phyloP scores from a whole-genome alignment of 495 filamentous ascomycete species.

The Annulohypoxylon maeteangense region DNA sequence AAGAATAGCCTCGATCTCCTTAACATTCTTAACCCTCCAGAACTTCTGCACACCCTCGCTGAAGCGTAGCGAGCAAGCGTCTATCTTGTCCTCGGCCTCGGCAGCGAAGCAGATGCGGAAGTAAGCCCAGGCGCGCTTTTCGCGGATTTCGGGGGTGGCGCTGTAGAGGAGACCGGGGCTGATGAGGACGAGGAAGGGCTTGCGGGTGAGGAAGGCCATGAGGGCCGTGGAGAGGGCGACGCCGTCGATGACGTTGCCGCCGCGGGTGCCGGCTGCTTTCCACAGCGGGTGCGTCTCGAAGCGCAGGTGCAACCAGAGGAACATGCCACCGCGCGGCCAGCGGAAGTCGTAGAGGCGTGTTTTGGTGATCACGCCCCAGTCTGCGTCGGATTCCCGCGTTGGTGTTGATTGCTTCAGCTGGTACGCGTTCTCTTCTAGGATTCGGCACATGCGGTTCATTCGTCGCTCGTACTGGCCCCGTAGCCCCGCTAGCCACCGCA shows the following conservation, averaged over 20 bases:
- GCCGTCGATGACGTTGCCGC: slow-evolving; percentile 48
- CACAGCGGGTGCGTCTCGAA: slow-evolving; percentile 78
- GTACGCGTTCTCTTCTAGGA: slow-evolving; percentile 72
- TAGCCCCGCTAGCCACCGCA: slow-evolving; percentile 86
- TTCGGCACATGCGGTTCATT: slow-evolving; percentile 78
- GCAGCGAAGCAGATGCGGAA: slow-evolving; percentile 89
- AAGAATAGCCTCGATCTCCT: slow-evolving; percentile 67
- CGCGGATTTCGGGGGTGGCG: slow-evolving; percentile 65
- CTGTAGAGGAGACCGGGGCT: slow-evolving; percentile 77
- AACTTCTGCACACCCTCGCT: slow-evolving; percentile 75
- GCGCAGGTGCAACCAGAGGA: slow-evolving; percentile 79
- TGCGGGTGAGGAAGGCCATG: slow-evolving; percentile 76
- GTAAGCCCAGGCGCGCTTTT: slow-evolving; percentile 68
- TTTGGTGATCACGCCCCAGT: slow-evolving; percentile 77
- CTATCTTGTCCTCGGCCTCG: slow-evolving; percentile 74
- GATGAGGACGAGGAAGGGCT: slow-evolving; percentile 73
- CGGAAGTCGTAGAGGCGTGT: slow-evolving; percentile 75
- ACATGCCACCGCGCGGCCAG: slow-evolving; percentile 92
- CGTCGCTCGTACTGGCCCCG: slow-evolving; percentile 83
- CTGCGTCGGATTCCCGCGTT: slow-evolving; percentile 51
- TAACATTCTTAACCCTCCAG: slow-evolving; percentile 74
- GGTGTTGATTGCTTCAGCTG: slow-evolving; percentile 62
- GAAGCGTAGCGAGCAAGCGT: slow-evolving; percentile 67
- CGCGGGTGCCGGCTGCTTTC: slow-evolving; percentile 50
- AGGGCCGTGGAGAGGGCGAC: slow-evolving; percentile 66